Percentiles rank a stretch among this genome's conserved stretches.
phyloP scores from a whole-genome alignment of 179 eudicot species.

The Drosera spatulata region DNA sequence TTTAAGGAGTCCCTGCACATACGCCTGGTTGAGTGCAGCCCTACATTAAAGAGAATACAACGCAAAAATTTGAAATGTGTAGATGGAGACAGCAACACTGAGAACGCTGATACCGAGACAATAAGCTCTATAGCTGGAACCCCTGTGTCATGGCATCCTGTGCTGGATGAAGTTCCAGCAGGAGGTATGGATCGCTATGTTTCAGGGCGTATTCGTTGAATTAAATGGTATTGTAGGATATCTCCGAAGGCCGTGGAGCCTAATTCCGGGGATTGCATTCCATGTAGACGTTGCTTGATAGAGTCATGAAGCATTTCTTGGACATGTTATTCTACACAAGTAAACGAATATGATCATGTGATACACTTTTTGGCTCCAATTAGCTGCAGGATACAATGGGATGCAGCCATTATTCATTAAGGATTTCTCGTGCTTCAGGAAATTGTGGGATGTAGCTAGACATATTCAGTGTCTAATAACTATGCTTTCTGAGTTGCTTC shows the following conservation, averaged over 20 bases:
- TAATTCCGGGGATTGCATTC: no score
- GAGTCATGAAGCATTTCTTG: no score
- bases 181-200: constrained; percentile 45
- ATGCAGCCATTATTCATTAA: no score
- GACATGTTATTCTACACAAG: no score
- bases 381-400: neutral
- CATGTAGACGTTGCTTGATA: no score
- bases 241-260: no score
- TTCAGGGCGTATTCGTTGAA: neutral
- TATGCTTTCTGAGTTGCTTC: no score
- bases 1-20: constrained; percentile 59
- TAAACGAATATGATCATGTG: neutral
- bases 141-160: constrained; percentile 84
- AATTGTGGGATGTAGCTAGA: no score
- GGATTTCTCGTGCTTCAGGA: no score
- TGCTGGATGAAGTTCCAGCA: constrained; percentile 85
- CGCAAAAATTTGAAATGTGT: constrained; percentile 58
- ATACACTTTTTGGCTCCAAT: neutral
- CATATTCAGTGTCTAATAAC: no score
- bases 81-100: constrained; percentile 24
- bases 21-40: constrained; percentile 95
- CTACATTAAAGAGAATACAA: constrained; percentile 65
- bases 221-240: no score
- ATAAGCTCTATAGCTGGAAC: constrained; percentile 50
- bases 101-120: constrained; percentile 16